Conservation (phyloP, 345 rosid genomes). For the Reutealis trisperma region DNA sequence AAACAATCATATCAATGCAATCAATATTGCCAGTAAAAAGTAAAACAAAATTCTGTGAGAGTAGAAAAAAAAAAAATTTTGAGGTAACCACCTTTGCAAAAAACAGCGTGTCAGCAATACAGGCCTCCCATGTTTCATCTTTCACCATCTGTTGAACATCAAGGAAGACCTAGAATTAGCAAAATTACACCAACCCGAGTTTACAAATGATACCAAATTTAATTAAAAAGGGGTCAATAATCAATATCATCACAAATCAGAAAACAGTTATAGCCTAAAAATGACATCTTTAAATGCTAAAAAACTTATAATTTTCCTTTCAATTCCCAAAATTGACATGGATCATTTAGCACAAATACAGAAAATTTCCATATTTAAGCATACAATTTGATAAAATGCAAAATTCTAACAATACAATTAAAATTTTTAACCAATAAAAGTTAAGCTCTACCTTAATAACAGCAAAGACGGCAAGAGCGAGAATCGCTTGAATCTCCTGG, state of each 20-base stretch:
- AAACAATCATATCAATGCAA: neutral
- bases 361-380: neutral
- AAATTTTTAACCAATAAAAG: neutral
- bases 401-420: neutral
- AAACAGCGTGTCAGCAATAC: slow-evolving; percentile 60
- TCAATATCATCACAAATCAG: neutral
- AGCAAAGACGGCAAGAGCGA: slow-evolving; percentile 54
- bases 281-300: neutral
- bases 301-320: neutral
- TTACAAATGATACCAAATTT: neutral
- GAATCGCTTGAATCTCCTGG: slow-evolving; percentile 85
- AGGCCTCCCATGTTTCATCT: slow-evolving; percentile 82
- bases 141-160: slow-evolving; percentile 46
- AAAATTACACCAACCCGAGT: neutral
- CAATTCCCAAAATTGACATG: neutral
- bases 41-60: neutral
- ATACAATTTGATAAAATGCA: neutral
- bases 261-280: neutral
- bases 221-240: neutral
- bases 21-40: neutral
- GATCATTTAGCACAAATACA: neutral
- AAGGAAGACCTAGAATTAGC: neutral
- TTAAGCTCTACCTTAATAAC: slow-evolving; percentile 52
- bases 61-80: neutral
- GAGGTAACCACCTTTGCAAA: slow-evolving; percentile 61